Conservation (phyloP, 2,329 filamentous ascomycete genomes). For the Clonostachys solani region DNA sequence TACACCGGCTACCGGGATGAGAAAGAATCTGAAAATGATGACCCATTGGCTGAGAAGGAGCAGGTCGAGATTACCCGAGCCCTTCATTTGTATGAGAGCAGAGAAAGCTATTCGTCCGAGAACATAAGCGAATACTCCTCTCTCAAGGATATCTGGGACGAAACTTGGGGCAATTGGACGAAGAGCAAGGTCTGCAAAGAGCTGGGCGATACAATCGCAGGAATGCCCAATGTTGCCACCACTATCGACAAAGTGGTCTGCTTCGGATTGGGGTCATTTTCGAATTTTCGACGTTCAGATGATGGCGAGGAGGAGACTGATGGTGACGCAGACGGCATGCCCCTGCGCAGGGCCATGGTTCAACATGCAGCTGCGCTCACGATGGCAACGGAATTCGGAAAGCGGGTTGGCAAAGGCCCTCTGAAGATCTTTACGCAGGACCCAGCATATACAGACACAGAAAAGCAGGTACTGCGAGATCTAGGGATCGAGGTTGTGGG, state of each 20-base stretch:
- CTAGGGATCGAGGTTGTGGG: conserved; percentile 5
- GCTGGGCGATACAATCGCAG: neutral
- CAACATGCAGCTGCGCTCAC: neutral
- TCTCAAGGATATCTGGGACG: neutral
- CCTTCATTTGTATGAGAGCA: too few relatives aligned
- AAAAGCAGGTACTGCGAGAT: conserved; percentile 2
- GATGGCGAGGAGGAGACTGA: neutral
- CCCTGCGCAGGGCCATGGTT: neutral
- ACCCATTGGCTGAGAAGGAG: too few relatives aligned
- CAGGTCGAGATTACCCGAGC: too few relatives aligned
- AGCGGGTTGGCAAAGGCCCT: neutral
- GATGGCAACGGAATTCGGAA: neutral
- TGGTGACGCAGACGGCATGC: neutral
- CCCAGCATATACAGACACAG: conserved; percentile 3
- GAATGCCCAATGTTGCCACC: neutral
- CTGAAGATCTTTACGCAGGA: conserved; percentile 6
- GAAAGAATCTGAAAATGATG: too few relatives aligned
- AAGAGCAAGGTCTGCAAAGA: neutral
- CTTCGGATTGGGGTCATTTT: neutral
- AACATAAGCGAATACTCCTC: too few relatives aligned
- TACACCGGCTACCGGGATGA: too few relatives aligned
- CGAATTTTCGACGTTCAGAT: neutral
- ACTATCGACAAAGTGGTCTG: neutral
- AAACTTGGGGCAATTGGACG: neutral
- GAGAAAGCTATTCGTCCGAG: too few relatives aligned